phyloP scores from a whole-genome alignment of 169 alveolate genomes.

The Eimeria tenella region DNA sequence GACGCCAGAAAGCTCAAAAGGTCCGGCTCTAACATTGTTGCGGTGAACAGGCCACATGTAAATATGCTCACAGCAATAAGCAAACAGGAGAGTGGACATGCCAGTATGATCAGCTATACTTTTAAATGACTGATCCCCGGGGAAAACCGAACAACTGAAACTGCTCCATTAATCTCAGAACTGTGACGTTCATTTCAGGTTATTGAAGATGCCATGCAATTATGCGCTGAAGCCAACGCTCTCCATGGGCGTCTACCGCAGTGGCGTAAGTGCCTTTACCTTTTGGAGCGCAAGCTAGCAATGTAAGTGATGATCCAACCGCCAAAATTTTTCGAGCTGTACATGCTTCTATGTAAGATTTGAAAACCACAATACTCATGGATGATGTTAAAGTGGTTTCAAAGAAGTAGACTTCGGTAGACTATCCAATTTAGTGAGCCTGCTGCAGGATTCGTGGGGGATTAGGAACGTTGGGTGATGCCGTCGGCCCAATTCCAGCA shows the following conservation, averaged over 20 bases:
- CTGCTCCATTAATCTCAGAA: slow-evolving; percentile 27
- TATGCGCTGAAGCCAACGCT: slow-evolving; percentile 42
- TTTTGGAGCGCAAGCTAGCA: slow-evolving; percentile 69
- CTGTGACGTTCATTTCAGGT: slow-evolving; percentile 29
- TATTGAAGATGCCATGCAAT: slow-evolving; percentile 64
- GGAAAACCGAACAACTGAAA: neutral
- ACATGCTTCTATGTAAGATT: no score
- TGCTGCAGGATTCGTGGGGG: slow-evolving; percentile 41
- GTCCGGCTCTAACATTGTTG: neutral
- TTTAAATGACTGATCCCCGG: neutral
- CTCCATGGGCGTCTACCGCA: slow-evolving; percentile 56
- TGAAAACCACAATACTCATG: no score
- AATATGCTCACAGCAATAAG: no score
- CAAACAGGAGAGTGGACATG: no score
- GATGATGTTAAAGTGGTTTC: no score
- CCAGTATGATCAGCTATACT: neutral
- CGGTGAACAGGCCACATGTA: no score
- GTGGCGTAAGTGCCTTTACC: slow-evolving; percentile 32
- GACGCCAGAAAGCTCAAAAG: slow-evolving; percentile 64
- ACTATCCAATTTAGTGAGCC: no score
- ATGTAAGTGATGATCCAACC: slow-evolving; percentile 1
- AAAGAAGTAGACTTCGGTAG: no score
- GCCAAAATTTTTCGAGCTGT: neutral
- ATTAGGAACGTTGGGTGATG: slow-evolving; percentile 25
- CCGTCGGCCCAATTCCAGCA: slow-evolving; percentile 31